A percentile compares a stretch with the other conserved stretches of the same genome.
Conservation (phyloP, 495 filamentous ascomycete species). For the Aspergillus diversus region DNA sequence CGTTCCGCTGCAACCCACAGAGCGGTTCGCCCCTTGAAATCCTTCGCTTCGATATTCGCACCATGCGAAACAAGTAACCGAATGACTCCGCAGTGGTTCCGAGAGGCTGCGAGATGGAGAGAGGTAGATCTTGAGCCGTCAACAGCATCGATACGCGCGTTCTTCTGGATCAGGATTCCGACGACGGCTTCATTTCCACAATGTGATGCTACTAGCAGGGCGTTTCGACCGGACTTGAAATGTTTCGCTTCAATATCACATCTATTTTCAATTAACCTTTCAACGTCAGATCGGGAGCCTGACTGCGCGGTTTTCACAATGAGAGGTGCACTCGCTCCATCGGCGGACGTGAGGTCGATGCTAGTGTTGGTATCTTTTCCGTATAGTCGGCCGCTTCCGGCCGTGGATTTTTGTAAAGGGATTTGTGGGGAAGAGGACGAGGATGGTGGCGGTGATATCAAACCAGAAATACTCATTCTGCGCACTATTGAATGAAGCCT, state of each 20-base stretch:
- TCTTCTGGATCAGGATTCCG: slow-evolving; percentile 40
- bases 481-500: slow-evolving; percentile 31
- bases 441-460: slow-evolving; percentile 1
- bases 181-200: slow-evolving; percentile 50
- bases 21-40: slow-evolving; percentile 39
- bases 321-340: slow-evolving; percentile 37
- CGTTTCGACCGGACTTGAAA: slow-evolving; percentile 38
- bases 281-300: slow-evolving; percentile 43
- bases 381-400: slow-evolving; percentile 21
- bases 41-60: slow-evolving; percentile 35
- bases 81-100: slow-evolving; percentile 43
- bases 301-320: slow-evolving; percentile 47
- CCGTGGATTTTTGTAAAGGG: slow-evolving; percentile 18
- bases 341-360: slow-evolving; percentile 43
- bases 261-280: slow-evolving; percentile 42
- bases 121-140: slow-evolving; percentile 45
- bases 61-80: slow-evolving; percentile 39
- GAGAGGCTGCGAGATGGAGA: slow-evolving; percentile 49
- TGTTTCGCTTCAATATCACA: slow-evolving; percentile 46
- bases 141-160: slow-evolving; percentile 37
- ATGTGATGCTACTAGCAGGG: slow-evolving; percentile 51
- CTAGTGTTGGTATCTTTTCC: slow-evolving; percentile 37
- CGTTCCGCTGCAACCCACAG: slow-evolving; percentile 41
- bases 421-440: slow-evolving; percentile 9
- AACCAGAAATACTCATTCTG: slow-evolving; percentile 29